Evolutionary conservation across 1,284 basidiomycete species (phyloP).

Genomic region (Ganoderma boninense): DNA sequence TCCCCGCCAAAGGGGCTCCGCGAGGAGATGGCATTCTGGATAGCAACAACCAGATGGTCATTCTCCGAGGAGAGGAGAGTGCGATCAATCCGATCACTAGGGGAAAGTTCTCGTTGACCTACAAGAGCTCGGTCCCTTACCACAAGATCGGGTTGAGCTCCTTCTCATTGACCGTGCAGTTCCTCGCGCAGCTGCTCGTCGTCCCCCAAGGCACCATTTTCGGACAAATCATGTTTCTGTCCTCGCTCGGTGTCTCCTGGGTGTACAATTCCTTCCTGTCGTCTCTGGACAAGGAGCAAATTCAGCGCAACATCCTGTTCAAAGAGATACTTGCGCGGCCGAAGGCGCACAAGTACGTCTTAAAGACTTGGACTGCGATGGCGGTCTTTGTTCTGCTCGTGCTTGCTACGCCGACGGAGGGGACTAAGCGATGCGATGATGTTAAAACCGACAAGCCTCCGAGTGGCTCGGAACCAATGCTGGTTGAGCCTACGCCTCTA

Average conservation of each 20-base stretch:
- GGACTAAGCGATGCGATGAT: not conserved
- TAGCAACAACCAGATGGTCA: conserved; percentile 15
- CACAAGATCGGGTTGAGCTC: conserved; percentile 26
- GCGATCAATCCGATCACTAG: conserved; percentile 29
- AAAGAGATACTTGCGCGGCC: conserved; percentile 16
- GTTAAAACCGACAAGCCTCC: not conserved
- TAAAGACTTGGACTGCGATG: conserved; percentile 24
- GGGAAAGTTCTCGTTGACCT: conserved; percentile 26
- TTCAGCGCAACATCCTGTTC: conserved; percentile 25
- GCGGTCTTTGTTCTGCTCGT: conserved; percentile 27
- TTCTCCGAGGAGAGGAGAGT: conserved; percentile 26
- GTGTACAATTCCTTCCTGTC: conserved; percentile 32
- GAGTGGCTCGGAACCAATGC: not conserved
- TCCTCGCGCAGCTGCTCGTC: conserved; percentile 30
- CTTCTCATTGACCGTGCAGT: conserved; percentile 28
- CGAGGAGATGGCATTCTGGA: conserved; percentile 25
- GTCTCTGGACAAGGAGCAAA: conserved; percentile 27
- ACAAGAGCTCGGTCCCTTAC: conserved; percentile 21
- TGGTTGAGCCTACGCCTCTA: not conserved
- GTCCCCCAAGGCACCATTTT: conserved; percentile 27
- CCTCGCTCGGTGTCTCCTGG: conserved; percentile 28
- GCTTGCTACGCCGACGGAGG: conserved; percentile 8
- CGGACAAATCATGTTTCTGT: conserved; percentile 30
- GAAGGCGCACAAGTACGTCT: conserved; percentile 16
- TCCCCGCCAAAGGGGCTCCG: conserved; percentile 16